Percentiles rank a stretch among this genome's conserved stretches.
These are phyloP conservation scores for Colletotrichum sp. DNA, from an alignment of 2,329 filamentous ascomycete species.

Conservation along the genomic window DNA sequence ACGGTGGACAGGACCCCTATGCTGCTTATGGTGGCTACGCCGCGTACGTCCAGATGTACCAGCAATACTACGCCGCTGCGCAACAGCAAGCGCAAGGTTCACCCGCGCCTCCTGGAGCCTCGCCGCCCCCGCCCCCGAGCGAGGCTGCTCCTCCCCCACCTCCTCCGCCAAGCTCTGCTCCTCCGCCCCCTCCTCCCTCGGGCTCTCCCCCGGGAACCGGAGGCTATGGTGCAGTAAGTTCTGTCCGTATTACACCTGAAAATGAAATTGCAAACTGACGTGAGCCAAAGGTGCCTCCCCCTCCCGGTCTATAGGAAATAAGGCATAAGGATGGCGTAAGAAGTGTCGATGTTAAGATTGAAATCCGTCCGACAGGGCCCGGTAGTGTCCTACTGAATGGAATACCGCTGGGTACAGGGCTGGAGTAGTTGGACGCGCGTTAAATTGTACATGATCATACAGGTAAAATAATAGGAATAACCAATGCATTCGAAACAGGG, in stretches of 20 bases:
- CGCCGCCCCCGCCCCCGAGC: slow-evolving; percentile 62
- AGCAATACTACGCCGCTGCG: slow-evolving; percentile 68
- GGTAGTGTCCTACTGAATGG: neutral
- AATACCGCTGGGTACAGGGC: neutral
- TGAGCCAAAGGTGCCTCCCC: slow-evolving; percentile 57
- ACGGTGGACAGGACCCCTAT: slow-evolving; percentile 79
- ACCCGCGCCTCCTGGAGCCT: slow-evolving; percentile 51
- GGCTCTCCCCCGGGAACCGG: slow-evolving; percentile 56
- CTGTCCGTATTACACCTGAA: neutral
- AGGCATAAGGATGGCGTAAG: neutral
- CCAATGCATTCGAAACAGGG: neutral
- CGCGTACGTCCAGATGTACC: slow-evolving; percentile 76
- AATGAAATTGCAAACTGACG: neutral
- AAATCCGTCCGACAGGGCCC: neutral
- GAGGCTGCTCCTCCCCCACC: slow-evolving; percentile 71
- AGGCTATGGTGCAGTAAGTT: slow-evolving; percentile 69
- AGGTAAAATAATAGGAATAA: slow-evolving; percentile 6
- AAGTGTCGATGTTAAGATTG: neutral
- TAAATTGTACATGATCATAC: slow-evolving; percentile 9
- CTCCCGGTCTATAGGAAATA: slow-evolving; percentile 53
- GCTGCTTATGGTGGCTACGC: slow-evolving; percentile 90
- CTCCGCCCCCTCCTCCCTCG: slow-evolving; percentile 54
- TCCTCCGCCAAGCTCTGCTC: slow-evolving; percentile 59
- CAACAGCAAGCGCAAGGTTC: slow-evolving; percentile 53
- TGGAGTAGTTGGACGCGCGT: neutral